These are phyloP conservation scores for Gyromitra esculenta DNA, from an alignment of 2,329 filamentous ascomycete genomes.

Conservation along the genomic window DNA sequence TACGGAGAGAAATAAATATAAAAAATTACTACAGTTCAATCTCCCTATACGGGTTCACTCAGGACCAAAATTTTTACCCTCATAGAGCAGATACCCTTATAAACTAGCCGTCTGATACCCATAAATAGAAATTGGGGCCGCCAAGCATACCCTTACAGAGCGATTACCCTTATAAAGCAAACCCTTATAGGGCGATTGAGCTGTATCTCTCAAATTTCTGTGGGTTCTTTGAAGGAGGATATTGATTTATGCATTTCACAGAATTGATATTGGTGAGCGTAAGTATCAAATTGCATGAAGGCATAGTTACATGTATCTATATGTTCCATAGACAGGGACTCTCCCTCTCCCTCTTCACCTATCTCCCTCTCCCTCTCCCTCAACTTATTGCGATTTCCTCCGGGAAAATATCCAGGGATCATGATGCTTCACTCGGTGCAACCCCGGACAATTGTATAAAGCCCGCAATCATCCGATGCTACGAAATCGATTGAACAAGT, in stretches of 20 bases:
- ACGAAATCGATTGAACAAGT: background rate
- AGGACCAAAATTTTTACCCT: too few relatives aligned
- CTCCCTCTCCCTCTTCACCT: too few relatives aligned
- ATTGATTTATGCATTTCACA: background rate
- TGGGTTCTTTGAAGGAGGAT: slow-evolving; percentile 30
- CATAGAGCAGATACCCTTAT: too few relatives aligned
- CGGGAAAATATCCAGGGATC: slow-evolving; percentile 47
- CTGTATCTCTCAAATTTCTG: slow-evolving; percentile 55
- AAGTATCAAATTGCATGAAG: background rate
- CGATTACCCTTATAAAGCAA: too few relatives aligned
- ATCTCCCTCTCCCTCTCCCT: background rate
- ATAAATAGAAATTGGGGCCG: too few relatives aligned
- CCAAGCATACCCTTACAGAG: too few relatives aligned
- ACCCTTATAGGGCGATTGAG: background rate
- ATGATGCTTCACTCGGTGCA: slow-evolving; percentile 3
- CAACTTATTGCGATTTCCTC: slow-evolving; percentile 49
- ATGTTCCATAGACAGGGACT: slow-evolving; percentile 32
- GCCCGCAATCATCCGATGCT: slow-evolving; percentile 37
- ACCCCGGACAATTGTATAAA: background rate
- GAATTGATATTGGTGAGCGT: background rate
- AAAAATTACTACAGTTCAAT: slow-evolving; percentile 43
- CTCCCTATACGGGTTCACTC: too few relatives aligned
- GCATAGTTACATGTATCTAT: slow-evolving; percentile 4
- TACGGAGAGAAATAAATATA: slow-evolving; percentile 48
- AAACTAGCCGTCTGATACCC: too few relatives aligned